Conservation (phyloP, 257 asterid species). For the Asclepias syriaca region DNA sequence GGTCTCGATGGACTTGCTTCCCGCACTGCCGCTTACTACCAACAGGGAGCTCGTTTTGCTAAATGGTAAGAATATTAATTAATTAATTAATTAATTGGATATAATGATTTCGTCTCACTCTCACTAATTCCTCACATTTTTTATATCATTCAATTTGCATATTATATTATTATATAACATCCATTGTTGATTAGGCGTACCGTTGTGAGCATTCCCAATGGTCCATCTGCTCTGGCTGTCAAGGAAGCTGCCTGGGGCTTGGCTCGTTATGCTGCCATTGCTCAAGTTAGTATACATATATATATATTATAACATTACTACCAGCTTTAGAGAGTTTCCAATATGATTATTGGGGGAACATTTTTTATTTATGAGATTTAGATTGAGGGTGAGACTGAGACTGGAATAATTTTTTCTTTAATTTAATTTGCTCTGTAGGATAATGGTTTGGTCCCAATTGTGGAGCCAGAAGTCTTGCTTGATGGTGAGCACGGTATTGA, state of each 20-base stretch:
- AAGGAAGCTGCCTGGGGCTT: conserved; percentile 99
- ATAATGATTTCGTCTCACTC: not conserved
- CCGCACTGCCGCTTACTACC: conserved; percentile 93
- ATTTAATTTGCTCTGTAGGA: conserved; percentile 32
- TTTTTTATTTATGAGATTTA: not conserved
- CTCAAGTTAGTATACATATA: conserved; percentile 44
- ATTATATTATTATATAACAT: not conserved
- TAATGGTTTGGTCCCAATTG: conserved; percentile 87
- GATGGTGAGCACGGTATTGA: conserved; percentile 87
- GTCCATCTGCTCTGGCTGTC: conserved; percentile 92
- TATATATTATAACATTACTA: no score
- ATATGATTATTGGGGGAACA: no score
- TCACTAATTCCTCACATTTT: not conserved
- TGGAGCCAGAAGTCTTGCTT: conserved; percentile 83
- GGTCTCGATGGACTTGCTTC: conserved; percentile 99
- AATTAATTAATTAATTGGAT: not conserved
- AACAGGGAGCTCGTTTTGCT: conserved; percentile 96
- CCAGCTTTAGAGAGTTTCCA: not conserved
- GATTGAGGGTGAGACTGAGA: not conserved
- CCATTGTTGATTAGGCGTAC: conserved; percentile 59
- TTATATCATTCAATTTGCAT: not conserved
- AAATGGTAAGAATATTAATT: conserved; percentile 45
- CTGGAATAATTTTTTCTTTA: not conserved
- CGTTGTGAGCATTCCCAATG: conserved; percentile 92
- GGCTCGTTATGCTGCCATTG: conserved; percentile 93